Base-by-base conservation (phyloP, 2,329 filamentous ascomycete species). In the Verticillium dahliae region DNA sequence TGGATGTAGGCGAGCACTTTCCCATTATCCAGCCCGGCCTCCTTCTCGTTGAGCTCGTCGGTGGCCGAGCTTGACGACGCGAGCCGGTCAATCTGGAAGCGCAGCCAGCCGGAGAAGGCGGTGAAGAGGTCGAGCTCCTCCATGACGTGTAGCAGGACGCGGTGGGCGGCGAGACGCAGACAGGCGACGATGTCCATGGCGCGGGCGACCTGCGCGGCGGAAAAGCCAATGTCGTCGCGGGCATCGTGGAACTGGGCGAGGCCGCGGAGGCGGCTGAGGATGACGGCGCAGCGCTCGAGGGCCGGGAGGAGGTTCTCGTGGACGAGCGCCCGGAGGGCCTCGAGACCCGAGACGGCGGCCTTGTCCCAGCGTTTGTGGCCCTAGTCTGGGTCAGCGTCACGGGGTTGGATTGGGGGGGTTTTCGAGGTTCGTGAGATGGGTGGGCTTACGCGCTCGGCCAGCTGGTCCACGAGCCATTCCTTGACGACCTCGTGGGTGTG, bases 281-380 rank as follows among this genome's bases (percentile, higher is more conserved):
- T 88, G 31, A 97, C 86, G 56, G 85, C 84, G 67, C 90, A 90
- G 59, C 94, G 87, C 68, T 98, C 92, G 1, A 98, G 80, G 0
- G 91, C 92, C 0, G 95, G 95, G 2, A 98, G 81, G 59, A 97
- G 86, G 72, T 96, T 93, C 70, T 97, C 89, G 70, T 97, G 93
- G 0, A 92, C 81, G 13, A 98, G 81, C 59, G 85, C 84, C 58
- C 92, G 85, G 10, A 98, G 81, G 60, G 86, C 89, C 63, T 91
- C 87, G 22, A 97, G 88, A 1, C 92, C 91, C 4, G 86, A 85
- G 1, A 85, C 82, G 2, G 96, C 90, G 6, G 90, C 89, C 70
- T 94, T 96, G 65, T 98, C 93, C 95, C 95, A 99, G 57, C 95
- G 83, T 75, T 97, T 97, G 69, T 96, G 91, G 0, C 92, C 92